Conservation (phyloP, 1,284 basidiomycete genomes). For the Moniliella sp. region DNA sequence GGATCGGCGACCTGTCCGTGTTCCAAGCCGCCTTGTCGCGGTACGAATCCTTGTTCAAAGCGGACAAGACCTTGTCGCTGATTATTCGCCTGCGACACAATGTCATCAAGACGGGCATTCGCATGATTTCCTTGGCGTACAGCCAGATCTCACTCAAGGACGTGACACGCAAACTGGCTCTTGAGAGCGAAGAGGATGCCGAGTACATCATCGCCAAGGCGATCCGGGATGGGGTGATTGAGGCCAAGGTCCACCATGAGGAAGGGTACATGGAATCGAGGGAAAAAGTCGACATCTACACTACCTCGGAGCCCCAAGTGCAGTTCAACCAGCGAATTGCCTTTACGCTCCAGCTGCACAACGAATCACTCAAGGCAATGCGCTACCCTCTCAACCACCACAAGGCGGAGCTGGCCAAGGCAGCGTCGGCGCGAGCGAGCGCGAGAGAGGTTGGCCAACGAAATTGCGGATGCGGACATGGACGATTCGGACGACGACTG, state of each 20-base stretch:
- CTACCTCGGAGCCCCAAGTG: constrained; percentile 67
- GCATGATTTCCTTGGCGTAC: constrained; percentile 80
- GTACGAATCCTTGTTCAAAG: constrained; percentile 56
- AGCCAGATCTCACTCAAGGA: constrained; percentile 82
- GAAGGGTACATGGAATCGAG: constrained; percentile 70
- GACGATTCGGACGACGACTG: constrained; percentile 31
- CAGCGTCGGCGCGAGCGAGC: constrained; percentile 70
- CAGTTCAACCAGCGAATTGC: constrained; percentile 61
- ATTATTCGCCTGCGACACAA: constrained; percentile 88
- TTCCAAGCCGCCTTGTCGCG: constrained; percentile 67
- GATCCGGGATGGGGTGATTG: constrained; percentile 90
- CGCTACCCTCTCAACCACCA: constrained; percentile 87
- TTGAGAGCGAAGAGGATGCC: constrained; percentile 93
- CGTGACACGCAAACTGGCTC: constrained; percentile 81
- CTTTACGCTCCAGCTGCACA: constrained; percentile 73
- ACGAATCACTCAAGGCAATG: constrained; percentile 52
- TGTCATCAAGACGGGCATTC: constrained; percentile 95
- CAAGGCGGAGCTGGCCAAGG: constrained; percentile 73
- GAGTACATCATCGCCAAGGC: constrained; percentile 98
- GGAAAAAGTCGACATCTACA: constrained; percentile 49
- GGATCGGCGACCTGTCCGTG: constrained; percentile 71
- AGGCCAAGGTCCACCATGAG: constrained; percentile 75
- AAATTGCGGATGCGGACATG: constrained; percentile 32
- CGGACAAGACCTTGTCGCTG: constrained; percentile 74
- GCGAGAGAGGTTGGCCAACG: constrained; percentile 57